Evolutionary conservation across 2,329 filamentous ascomycete species (phyloP).

Genomic region (Colletotrichum caudatum): DNA sequence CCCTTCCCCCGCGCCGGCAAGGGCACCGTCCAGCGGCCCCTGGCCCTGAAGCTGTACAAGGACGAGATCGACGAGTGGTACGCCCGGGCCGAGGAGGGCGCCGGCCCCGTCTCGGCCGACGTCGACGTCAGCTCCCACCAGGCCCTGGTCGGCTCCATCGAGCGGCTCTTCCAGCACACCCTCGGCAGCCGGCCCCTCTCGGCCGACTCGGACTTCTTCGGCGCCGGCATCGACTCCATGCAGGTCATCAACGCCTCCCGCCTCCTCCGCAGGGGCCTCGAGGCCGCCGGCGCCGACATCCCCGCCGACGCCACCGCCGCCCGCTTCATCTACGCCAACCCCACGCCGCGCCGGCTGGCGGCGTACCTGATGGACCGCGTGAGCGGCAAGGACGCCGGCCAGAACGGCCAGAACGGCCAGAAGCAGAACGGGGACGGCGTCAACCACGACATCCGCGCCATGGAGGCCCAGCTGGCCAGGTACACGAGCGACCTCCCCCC

Average conservation of each 20-base stretch:
- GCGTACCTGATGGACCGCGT: conserved; percentile 48
- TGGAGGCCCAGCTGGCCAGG: conserved; percentile 52
- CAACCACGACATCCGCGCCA: conserved; percentile 46
- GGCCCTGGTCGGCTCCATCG: conserved; percentile 45
- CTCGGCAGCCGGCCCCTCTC: conserved; percentile 41
- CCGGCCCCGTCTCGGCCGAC: conserved; percentile 57
- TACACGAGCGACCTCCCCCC: conserved; percentile 51
- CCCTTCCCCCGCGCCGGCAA: conserved; percentile 60
- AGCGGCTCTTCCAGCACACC: conserved; percentile 43
- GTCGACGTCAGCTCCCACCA: conserved; percentile 50
- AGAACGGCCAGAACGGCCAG: neutral
- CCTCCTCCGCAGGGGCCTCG: conserved; percentile 51
- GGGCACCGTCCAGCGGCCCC: conserved; percentile 58
- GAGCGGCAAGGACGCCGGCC: neutral
- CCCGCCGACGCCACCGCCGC: conserved; percentile 53
- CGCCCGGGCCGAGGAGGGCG: conserved; percentile 51
- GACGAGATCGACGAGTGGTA: conserved; percentile 59
- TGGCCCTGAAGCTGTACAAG: conserved; percentile 56
- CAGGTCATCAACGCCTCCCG: conserved; percentile 53
- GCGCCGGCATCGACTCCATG: conserved; percentile 55
- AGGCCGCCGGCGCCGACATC: conserved; percentile 49
- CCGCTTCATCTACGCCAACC: conserved; percentile 55
- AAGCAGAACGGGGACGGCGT: conserved; percentile 26
- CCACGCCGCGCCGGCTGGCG: conserved; percentile 52
- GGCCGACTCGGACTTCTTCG: conserved; percentile 53